Conservation (phyloP, 2,329 filamentous ascomycete species). For the Exophiala spinifera region DNA sequence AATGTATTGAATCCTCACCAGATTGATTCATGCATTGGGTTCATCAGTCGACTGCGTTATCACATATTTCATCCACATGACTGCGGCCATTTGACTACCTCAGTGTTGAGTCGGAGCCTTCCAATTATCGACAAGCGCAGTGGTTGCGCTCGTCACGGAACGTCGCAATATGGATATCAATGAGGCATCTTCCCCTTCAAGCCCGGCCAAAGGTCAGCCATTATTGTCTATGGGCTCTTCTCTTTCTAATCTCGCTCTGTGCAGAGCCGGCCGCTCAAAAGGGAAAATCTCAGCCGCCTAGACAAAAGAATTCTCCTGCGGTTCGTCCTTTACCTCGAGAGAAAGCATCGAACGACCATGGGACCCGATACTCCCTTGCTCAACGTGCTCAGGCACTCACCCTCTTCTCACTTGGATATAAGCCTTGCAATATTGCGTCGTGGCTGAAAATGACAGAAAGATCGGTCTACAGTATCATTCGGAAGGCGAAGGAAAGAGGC, state of each 20-base stretch:
- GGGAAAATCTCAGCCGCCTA: neutral
- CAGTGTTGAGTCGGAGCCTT: too few species aligned
- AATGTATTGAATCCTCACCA: too few species aligned
- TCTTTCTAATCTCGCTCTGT: neutral
- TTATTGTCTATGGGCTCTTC: too few species aligned
- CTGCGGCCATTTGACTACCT: too few species aligned
- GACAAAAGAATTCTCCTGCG: neutral
- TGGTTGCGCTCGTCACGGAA: too few species aligned
- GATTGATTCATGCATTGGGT: too few species aligned
- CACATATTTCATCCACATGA: too few species aligned
- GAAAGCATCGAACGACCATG: neutral
- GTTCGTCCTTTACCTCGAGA: neutral
- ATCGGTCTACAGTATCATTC: conserved; percentile 26
- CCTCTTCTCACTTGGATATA: neutral
- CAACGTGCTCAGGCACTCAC: conserved; percentile 1
- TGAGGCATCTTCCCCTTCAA: too few species aligned
- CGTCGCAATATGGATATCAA: too few species aligned
- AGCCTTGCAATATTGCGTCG: neutral
- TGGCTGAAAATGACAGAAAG: neutral
- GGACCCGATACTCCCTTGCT: neutral
- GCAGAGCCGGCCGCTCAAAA: neutral
- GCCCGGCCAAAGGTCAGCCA: too few species aligned
- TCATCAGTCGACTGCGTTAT: too few species aligned
- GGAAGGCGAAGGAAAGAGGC: conserved; percentile 11
- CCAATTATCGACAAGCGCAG: too few species aligned